Conservation (phyloP, 2,329 filamentous ascomycete genomes). For the Purpureocillium lavendulum region DNA sequence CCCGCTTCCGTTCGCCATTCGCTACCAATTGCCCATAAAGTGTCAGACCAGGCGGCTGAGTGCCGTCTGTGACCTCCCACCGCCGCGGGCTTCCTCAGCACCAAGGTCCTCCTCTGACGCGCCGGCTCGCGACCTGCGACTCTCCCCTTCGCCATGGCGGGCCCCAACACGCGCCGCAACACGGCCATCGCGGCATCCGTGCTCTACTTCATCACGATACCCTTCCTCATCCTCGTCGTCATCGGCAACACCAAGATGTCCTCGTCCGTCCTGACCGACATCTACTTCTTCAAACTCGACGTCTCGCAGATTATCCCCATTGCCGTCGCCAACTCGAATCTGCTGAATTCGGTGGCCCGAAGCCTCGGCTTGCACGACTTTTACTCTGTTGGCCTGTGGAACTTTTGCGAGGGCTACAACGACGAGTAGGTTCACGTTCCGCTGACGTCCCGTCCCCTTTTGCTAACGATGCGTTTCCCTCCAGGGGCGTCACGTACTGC, state of each 20-base stretch:
- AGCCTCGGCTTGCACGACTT: constrained; percentile 87
- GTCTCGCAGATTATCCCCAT: constrained; percentile 73
- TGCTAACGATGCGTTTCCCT: constrained; percentile 29
- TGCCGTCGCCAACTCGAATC: constrained; percentile 58
- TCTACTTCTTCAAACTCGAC: constrained; percentile 81
- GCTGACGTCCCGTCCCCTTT: constrained; percentile 1
- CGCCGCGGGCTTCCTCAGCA: too few relatives aligned
- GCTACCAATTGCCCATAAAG: too few relatives aligned
- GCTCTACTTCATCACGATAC: constrained; percentile 63
- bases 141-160: constrained; percentile 12
- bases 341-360: constrained; percentile 83
- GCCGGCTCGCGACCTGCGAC: background rate
- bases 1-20: too few relatives aligned
- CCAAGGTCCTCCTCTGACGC: too few relatives aligned
- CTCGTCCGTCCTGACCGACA: constrained; percentile 49
- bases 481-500: constrained; percentile 66
- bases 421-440: constrained; percentile 36
- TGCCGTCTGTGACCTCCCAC: too few relatives aligned
- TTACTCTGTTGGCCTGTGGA: constrained; percentile 88
- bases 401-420: constrained; percentile 80
- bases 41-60: too few relatives aligned
- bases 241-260: constrained; percentile 62
- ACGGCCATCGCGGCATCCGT: constrained; percentile 58
- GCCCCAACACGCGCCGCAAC: constrained; percentile 35
- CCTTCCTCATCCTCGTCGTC: constrained; percentile 73